Base-by-base conservation (phyloP, 2,329 filamentous ascomycete species). In the Coleophoma eucalyptorum region DNA sequence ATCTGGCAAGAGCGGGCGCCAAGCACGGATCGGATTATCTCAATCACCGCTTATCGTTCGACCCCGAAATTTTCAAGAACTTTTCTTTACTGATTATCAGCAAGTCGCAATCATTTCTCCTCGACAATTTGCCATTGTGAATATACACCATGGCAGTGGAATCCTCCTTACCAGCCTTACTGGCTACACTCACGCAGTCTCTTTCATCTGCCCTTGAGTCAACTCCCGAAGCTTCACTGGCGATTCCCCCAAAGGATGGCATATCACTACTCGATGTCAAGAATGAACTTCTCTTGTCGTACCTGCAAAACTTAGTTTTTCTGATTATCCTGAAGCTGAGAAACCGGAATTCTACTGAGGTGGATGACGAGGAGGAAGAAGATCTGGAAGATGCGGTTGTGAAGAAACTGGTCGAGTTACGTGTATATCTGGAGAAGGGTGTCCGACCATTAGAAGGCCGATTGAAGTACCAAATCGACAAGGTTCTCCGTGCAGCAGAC, bases 251-350 rank as follows among this genome's bases (percentile, higher is more conserved):
- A 1, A 78, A 86, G 57, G 84, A 96, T 62, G 93, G 94, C 65
- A 94, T 99, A 52, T 97, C 94, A 0, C 83, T 99, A 1, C 85
- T 99, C 63, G 91, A 97, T 66, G 84, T 90, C 57, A 99, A 99
- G 74, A 97, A 95, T 71, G 94, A 99, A 67, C 79, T 99, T n/a
- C 84, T 99, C 16, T 84, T 99, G 37, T 93, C 93, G 4, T 99
- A 99, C 70, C 78, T 99, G 0, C 93, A 99, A 64, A 95, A 96
- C 63, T 82, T 97, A 4, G 89, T 94, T 42, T 96, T 96, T 60
- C 74, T 96, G 38, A 87, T 96, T 42, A 74, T 96, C 2, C 71
- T 95, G 35, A 93, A 95, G 64, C 70, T 97, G 18, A 83, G 89
- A 52, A 83, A 84, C 65, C 60, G 62, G 1, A 59, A 62, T 7